Conservation (phyloP, 2,329 filamentous ascomycete genomes). For the Hypoxylon sp. region DNA sequence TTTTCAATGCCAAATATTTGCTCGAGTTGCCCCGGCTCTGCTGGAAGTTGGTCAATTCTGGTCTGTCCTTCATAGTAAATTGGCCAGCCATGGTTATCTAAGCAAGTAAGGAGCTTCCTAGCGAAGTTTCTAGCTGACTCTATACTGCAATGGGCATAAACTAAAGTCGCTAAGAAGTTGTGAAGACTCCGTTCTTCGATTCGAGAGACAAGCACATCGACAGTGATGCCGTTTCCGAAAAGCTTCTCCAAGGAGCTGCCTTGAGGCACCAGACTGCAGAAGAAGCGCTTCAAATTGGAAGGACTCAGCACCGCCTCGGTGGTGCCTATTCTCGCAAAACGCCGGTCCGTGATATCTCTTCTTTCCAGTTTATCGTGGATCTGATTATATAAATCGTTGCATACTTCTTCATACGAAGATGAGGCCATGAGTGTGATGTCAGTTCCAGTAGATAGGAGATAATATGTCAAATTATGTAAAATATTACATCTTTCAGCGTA, state of each 20-base stretch:
- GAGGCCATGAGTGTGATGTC: slow-evolving; percentile 8
- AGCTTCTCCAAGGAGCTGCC: slow-evolving; percentile 20
- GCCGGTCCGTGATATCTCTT: slow-evolving; percentile 37
- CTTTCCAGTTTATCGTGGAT: slow-evolving; percentile 42
- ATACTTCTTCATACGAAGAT: slow-evolving; percentile 14
- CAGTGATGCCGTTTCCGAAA: slow-evolving; percentile 33
- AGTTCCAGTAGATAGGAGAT: background rate
- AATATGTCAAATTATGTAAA: background rate
- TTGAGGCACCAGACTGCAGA: slow-evolving; percentile 33
- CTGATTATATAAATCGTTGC: slow-evolving; percentile 25
- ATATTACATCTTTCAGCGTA: background rate
- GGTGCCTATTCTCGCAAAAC: slow-evolving; percentile 47
- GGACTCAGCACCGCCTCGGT: slow-evolving; percentile 38
- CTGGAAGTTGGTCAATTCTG: slow-evolving; percentile 40
- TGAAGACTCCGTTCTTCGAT: slow-evolving; percentile 50
- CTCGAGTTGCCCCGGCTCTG: slow-evolving; percentile 39
- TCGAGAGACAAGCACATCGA: slow-evolving; percentile 41
- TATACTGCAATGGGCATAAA: slow-evolving; percentile 51
- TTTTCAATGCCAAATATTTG: slow-evolving; percentile 42
- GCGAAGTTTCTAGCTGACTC: slow-evolving; percentile 46
- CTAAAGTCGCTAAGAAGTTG: slow-evolving; percentile 53
- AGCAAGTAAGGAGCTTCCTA: slow-evolving; percentile 39
- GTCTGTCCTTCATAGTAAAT: slow-evolving; percentile 17
- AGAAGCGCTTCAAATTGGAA: slow-evolving; percentile 43
- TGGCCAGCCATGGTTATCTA: background rate